Evolutionary conservation across 2,329 filamentous ascomycete species (phyloP), one percentile per base, ranked within the genome.

Genomic region (Knufia fluminis): DNA sequence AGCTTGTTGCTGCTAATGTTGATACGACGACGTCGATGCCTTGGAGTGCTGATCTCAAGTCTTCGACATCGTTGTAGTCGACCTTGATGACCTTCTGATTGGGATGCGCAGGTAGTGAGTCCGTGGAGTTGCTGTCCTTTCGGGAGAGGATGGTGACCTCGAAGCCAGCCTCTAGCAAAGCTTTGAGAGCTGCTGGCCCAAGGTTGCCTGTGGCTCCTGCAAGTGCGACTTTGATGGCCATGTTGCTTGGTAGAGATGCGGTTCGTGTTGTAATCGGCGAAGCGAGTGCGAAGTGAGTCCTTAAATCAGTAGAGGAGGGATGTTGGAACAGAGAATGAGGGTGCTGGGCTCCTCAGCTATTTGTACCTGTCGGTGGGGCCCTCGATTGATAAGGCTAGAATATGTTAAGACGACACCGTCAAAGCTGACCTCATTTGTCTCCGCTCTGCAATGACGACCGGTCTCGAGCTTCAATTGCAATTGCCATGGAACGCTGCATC

Each of bases 101-200:
- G 8, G 38, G 14, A 32, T 22, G 33, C 3, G 24, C 10, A 16
- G 39, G 43, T 9, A 45, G 20, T 9, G 12, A 20, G 23, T 41
- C 32, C 12, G 44, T 51, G 2, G 48, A 46, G 23, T n/a, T 48
- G 32, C 51, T 60, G 32, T 33, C 50, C 1, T 52, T 31, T 12
- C 62, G 53, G 2, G 59, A 59, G n/a, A 64, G 56, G 24, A 59
- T 55, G 2, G 60, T 62, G 3, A 64, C 59, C n/a, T 59, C 45
- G 50, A 62, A 60, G 1, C 55, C 44, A 10, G 58, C 54, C 8
- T 52, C 22, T 22, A 61, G 51, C 1, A 64, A 54, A n/a, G 54
- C 58, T 14, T 56, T 46, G 28, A 65, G 58, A 12, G 65, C 43
- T 14, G 57, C 43, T 10, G 55, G 54, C 28, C 62, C 63, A 14